These are phyloP conservation scores for Cercophora samala DNA, from an alignment of 495 filamentous ascomycete genomes.

Conservation along the genomic window DNA sequence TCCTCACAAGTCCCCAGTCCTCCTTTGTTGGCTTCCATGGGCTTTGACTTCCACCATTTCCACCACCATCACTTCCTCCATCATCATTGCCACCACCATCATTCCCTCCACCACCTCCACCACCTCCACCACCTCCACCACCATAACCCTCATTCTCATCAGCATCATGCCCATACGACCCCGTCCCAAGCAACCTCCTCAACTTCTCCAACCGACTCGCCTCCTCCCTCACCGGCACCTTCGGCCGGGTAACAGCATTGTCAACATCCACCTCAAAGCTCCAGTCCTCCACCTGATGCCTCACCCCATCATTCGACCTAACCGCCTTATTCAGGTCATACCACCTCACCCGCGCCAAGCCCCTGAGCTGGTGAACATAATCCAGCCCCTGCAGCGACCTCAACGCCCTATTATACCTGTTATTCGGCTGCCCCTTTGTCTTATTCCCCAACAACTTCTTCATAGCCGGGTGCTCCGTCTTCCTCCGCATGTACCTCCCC, in stretches of 20 bases:
- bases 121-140: neutral
- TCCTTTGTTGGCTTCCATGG: constrained; percentile 24
- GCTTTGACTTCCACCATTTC: neutral
- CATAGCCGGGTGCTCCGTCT: constrained; percentile 23
- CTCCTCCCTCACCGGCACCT: constrained; percentile 13
- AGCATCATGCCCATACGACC: neutral
- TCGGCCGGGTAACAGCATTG: constrained; percentile 20
- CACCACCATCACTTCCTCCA: neutral
- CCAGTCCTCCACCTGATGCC: constrained; percentile 29
- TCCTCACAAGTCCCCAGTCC: constrained; percentile 24
- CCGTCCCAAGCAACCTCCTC: constrained; percentile 11
- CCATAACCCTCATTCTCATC: neutral
- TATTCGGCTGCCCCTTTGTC: constrained; percentile 36
- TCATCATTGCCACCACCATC: neutral
- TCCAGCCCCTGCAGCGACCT: constrained; percentile 41
- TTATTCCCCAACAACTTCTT: constrained; percentile 22
- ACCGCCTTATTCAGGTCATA: constrained; percentile 29
- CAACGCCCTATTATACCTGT: constrained; percentile 30
- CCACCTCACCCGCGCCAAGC: constrained; percentile 35
- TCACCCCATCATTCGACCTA: neutral
- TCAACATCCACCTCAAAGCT: constrained; percentile 37
- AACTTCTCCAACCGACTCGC: constrained; percentile 31
- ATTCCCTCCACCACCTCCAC: too few relatives aligned
- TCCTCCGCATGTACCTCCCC: constrained; percentile 23
- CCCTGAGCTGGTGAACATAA: constrained; percentile 38